Evolutionary conservation across 225 moss, liverwort and hornwort species (phyloP).

Genomic region (Pleurozium schreberi): DNA sequence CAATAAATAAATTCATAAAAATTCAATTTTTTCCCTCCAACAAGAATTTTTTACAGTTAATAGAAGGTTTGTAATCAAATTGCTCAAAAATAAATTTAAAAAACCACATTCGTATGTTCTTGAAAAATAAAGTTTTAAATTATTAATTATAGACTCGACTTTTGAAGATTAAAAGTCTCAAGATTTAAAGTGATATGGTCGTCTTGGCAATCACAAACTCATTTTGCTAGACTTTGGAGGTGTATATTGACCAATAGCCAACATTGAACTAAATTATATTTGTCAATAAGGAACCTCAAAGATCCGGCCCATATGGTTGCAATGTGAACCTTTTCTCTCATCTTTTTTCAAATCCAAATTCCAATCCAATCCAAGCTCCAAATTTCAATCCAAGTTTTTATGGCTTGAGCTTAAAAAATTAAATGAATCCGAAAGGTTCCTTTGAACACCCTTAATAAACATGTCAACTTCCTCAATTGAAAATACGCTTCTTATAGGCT

Average conservation of each 20-base stretch:
- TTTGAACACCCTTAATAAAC: neutral
- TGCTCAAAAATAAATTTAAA: neutral
- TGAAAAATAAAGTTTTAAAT: neutral
- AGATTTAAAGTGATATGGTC: no score
- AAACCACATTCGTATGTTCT: neutral
- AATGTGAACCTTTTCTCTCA: no score
- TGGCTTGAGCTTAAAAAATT: neutral
- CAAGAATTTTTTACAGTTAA: neutral
- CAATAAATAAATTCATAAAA: neutral
- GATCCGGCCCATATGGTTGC: fast-evolving
- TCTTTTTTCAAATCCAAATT: neutral
- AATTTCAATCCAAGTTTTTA: neutral
- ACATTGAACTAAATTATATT: neutral
- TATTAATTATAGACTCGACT: neutral
- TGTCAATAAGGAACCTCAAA: neutral
- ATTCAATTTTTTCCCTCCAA: no score
- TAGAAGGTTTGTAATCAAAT: neutral
- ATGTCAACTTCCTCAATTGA: neutral
- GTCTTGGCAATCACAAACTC: neutral
- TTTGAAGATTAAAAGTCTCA: neutral
- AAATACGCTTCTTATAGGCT: neutral
- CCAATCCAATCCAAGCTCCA: neutral
- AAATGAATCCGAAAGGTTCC: fast-evolving
- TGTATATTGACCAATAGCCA: neutral
- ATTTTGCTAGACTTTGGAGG: neutral